Percentiles rank a stretch among this genome's conserved stretches.
Evolutionary conservation across 176 grass and related monocot genomes (phyloP).

Genomic region (Triticum aestivum): DNA sequence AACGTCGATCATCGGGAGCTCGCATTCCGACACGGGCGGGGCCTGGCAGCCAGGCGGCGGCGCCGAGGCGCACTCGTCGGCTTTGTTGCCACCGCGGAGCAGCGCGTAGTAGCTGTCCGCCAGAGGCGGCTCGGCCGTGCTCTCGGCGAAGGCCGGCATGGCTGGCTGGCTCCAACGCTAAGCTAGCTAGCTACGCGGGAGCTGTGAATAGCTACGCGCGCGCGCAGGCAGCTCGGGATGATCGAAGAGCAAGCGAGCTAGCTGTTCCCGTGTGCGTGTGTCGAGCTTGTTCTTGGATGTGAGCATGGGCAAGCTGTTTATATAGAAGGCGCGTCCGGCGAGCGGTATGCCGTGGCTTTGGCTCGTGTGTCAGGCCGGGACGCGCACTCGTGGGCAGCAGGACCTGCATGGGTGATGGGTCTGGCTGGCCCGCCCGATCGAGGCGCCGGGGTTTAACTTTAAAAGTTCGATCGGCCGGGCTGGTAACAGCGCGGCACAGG

Average conservation of each 20-base stretch:
- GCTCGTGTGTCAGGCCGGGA: not conserved
- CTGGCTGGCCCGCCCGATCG: not conserved
- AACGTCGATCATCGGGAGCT: constrained; percentile 89
- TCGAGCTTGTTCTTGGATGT: not conserved
- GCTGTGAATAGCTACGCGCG: not conserved
- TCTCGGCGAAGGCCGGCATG: constrained; percentile 41
- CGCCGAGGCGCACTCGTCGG: not conserved
- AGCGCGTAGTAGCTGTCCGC: constrained; percentile 62
- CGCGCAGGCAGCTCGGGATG: not conserved
- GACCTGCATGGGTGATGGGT: not conserved
- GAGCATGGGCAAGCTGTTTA: not conserved
- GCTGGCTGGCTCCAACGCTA: not conserved
- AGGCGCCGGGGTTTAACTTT: not conserved
- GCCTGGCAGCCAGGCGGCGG: not conserved
- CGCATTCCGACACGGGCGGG: constrained; percentile 36
- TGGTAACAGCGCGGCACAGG: not conserved
- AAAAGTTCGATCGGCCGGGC: not conserved
- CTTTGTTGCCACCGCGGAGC: constrained; percentile 18
- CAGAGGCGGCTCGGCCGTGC: constrained; percentile 57
- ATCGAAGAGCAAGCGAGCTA: not conserved
- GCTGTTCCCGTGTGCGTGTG: not conserved
- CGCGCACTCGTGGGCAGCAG: constrained; percentile 3
- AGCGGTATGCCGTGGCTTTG: not conserved
- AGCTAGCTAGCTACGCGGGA: not conserved
- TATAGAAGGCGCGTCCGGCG: constrained; percentile 8